Conservation (phyloP, 1,139 yeast species). For the Suhomyces anneliseae region DNA sequence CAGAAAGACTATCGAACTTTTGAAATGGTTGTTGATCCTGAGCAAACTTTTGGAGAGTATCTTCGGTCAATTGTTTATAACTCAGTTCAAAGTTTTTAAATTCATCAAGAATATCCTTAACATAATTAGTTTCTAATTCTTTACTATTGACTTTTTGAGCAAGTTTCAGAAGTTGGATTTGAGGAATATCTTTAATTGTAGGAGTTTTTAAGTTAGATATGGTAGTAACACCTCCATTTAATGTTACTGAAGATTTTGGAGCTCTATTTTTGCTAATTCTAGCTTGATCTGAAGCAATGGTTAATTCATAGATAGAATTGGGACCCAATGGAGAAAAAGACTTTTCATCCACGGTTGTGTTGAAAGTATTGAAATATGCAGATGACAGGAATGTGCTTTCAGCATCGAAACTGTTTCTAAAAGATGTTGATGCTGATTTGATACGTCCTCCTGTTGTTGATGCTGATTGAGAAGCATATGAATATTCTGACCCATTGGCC, state of each 20-base stretch:
- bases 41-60: conserved; percentile 45
- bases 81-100: conserved; percentile 55
- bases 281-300: conserved; percentile 56
- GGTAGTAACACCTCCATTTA: conserved; percentile 44
- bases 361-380: conserved; percentile 28
- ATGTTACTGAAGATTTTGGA: conserved; percentile 34
- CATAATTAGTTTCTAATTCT: conserved; percentile 43
- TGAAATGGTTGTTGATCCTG: conserved; percentile 15
- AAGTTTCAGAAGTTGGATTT: conserved; percentile 63
- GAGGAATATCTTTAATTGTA: conserved; percentile 81
- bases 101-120: conserved; percentile 49
- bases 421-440: conserved; percentile 27
- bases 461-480: conserved; percentile 16
- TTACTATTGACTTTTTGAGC: conserved; percentile 50
- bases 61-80: conserved; percentile 49
- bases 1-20: conserved; percentile 15
- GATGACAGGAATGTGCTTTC: conserved; percentile 37
- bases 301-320: conserved; percentile 74
- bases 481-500: conserved; percentile 30
- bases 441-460: conserved; percentile 14
- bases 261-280: conserved; percentile 35
- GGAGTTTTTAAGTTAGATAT: conserved; percentile 61
- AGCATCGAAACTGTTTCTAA: conserved; percentile 39
- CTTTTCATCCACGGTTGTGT: conserved; percentile 20
- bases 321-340: conserved; percentile 69